Evolutionary conservation across 228 moss, liverwort and hornwort genomes (phyloP).

Genomic region (Sphagnum magellanicum): DNA sequence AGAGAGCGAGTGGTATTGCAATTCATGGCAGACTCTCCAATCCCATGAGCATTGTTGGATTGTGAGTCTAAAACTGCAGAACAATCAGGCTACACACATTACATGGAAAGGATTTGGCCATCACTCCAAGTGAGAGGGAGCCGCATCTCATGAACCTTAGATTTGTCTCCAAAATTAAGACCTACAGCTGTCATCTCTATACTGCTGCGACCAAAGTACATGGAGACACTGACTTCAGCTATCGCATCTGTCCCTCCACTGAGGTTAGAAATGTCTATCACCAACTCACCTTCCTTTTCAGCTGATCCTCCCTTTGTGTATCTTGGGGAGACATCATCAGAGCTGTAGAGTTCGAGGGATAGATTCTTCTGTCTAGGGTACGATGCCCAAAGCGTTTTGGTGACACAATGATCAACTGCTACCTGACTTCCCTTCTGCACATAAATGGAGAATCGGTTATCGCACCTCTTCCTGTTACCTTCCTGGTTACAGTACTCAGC

Average conservation of each 20-base stretch:
- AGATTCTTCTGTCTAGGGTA: slow-evolving; percentile 7
- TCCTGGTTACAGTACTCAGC: slow-evolving; percentile 5
- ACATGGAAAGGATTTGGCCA: too few species aligned
- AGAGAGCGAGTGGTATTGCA: too few species aligned
- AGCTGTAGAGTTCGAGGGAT: slow-evolving; percentile 26
- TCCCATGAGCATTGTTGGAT: too few species aligned
- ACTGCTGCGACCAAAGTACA: slow-evolving; percentile 9
- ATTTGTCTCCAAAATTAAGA: slow-evolving; percentile 4
- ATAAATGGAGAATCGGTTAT: slow-evolving; percentile 24
- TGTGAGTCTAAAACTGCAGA: too few species aligned
- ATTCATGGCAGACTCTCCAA: too few species aligned
- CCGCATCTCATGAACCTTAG: too few species aligned
- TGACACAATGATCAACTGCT: slow-evolving; percentile 1
- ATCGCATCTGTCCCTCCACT: background rate
- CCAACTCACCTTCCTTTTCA: slow-evolving; percentile 33
- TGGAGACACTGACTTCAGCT: slow-evolving; percentile 1
- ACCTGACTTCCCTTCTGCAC: slow-evolving; percentile 17
- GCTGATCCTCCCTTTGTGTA: slow-evolving; percentile 13
- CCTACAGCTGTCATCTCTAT: background rate
- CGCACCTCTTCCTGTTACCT: slow-evolving; percentile 27
- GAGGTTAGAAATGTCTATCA: slow-evolving; percentile 16
- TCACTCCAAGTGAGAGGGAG: too few species aligned
- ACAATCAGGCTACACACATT: too few species aligned
- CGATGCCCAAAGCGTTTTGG: background rate
- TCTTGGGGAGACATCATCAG: slow-evolving; percentile 14